Evolutionary conservation across 345 rosid genomes (phyloP).

Genomic region (Aethionema arabicum): DNA sequence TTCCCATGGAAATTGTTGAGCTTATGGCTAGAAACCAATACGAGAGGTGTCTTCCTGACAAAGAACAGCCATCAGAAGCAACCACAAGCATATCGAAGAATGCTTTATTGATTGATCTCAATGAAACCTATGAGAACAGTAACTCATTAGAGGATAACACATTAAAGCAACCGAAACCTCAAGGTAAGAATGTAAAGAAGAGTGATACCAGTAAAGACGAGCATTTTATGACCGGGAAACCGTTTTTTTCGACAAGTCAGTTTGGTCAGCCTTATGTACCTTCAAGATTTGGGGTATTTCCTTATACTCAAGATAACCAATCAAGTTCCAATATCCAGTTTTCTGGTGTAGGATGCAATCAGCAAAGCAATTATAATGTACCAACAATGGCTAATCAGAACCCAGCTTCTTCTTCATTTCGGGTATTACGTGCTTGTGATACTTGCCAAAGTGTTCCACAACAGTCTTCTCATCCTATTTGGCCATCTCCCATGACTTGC

Average conservation of each 20-base stretch:
- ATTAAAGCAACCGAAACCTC: constrained; percentile 40
- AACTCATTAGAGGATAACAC: constrained; percentile 42
- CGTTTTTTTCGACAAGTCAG: constrained; percentile 39
- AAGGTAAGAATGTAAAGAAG: constrained; percentile 39
- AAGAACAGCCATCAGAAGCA: constrained; percentile 40
- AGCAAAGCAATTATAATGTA: constrained; percentile 41
- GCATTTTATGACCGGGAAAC: constrained; percentile 34
- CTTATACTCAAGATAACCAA: constrained; percentile 45
- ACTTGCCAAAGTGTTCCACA: constrained; percentile 48
- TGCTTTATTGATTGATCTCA: constrained; percentile 42
- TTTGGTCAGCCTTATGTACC: constrained; percentile 40
- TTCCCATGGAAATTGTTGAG: constrained; percentile 92
- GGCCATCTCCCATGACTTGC: constrained; percentile 45
- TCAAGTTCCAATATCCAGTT: constrained; percentile 41
- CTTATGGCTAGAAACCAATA: constrained; percentile 91
- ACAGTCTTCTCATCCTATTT: constrained; percentile 37
- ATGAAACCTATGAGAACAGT: constrained; percentile 40
- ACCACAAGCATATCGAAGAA: constrained; percentile 33
- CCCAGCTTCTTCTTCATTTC: constrained; percentile 36
- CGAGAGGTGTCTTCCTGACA: constrained; percentile 81
- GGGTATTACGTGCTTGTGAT: constrained; percentile 42
- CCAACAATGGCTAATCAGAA: constrained; percentile 36
- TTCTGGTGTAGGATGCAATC: constrained; percentile 42
- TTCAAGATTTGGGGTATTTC: constrained; percentile 34
- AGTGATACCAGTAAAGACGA: constrained; percentile 35